Base-by-base conservation (phyloP, 345 rosid species). In the Raphanus sativus region DNA sequence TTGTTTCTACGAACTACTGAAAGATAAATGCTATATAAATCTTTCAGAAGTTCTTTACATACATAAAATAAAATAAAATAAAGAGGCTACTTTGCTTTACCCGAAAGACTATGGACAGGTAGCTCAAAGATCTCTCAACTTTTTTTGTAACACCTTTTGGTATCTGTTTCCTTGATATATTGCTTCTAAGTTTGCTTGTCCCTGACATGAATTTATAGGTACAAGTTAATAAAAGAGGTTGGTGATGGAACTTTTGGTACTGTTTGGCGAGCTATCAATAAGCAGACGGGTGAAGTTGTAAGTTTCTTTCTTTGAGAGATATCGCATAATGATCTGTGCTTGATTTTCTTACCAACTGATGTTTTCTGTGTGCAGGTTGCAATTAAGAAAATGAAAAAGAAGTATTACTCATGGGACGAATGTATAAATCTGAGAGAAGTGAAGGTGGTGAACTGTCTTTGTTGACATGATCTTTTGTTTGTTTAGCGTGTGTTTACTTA, bases 241-340 rank as follows among this genome's bases (percentile, higher is more conserved):
- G 99, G 99, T 71, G 94, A 90, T 85, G 99, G 99, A 77, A 88
- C 99, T 12, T 95, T 93, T 86, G 99, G 98, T 70, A 90, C 79
- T 82, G 99, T 95, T 26, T 90, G 98, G 96, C 88, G 89, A 76
- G 99, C 94, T 42, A 89, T 91, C 81, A 82, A 85, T 84, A 93
- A 86, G 88, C 92, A 84, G 72, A 82, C 98, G 71, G 97, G 97
- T 80, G 99, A 95, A 91, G 93, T 91, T 65, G 99, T 95, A 82
- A 78, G 97, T 86, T 71, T 0, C 32, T 64, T 58, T 64, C 72
- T 70, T 48, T 58, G 17, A 32, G 34, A 58, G 33, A 50, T 70
- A 25, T 75, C 9, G 45, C 36, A 12, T 26, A 32, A 66, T 73
- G 15, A n/a, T 25, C 11, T 80, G 54, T 30, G 40, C 34, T 55